phyloP scores from a whole-genome alignment of 495 filamentous ascomycete species.

The Clohesyomyces aquaticus region DNA sequence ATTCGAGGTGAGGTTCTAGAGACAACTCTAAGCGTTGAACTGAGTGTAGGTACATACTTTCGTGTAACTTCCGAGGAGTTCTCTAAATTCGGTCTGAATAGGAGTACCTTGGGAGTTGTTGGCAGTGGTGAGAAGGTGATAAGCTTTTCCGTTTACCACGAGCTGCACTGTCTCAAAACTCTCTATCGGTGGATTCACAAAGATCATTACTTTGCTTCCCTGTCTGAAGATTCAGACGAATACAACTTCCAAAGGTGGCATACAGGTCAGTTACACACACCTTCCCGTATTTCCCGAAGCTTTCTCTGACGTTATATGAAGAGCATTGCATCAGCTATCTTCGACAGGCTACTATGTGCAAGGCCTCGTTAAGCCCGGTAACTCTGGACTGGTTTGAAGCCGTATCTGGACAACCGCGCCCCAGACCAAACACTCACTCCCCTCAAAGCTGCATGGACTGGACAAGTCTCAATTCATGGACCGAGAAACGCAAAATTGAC shows the following conservation, averaged over 20 bases:
- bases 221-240: neutral
- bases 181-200: slow-evolving; percentile 21
- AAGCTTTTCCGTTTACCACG: slow-evolving; percentile 13
- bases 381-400: slow-evolving; percentile 12
- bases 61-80: slow-evolving; percentile 7
- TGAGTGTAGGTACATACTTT: slow-evolving; percentile 6
- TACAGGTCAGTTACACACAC: slow-evolving; percentile 3
- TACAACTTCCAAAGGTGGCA: slow-evolving; percentile 14
- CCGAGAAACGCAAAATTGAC: slow-evolving; percentile 4
- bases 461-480: slow-evolving; percentile 6
- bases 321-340: slow-evolving; percentile 13
- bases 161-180: slow-evolving; percentile 27
- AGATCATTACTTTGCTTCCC: slow-evolving; percentile 14
- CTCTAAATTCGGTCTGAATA: neutral
- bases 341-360: slow-evolving; percentile 10
- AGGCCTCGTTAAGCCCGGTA: slow-evolving; percentile 2
- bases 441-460: slow-evolving; percentile 17
- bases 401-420: neutral
- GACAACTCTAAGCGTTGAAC: neutral
- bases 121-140: slow-evolving; percentile 10
- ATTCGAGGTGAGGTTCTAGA: neutral
- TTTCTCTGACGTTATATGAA: neutral
- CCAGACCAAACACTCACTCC: neutral
- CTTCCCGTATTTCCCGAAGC: neutral
- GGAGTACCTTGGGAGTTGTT: slow-evolving; percentile 1